Conservation (phyloP, 208 protist genomes). For the Trypanosoma theileri region DNA sequence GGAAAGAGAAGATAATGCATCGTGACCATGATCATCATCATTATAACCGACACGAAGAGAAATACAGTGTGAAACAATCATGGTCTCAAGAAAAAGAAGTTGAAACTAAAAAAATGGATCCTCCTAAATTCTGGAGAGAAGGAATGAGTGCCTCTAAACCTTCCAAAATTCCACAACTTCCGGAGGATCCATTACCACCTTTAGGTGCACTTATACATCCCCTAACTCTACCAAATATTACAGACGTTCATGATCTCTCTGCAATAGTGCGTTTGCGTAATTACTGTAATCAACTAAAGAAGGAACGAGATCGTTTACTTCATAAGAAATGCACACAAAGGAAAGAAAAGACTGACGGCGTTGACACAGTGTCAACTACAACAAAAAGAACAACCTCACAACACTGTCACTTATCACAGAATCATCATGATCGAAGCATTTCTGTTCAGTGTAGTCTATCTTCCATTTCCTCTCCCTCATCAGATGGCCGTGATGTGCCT, state of each 20-base stretch:
- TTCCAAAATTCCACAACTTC: neutral
- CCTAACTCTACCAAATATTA: neutral
- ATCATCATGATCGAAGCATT: neutral
- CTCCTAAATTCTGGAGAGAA: too few species aligned
- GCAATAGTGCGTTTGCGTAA: slow-evolving; percentile 4
- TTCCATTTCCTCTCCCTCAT: neutral
- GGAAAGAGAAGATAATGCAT: neutral
- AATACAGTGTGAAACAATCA: neutral
- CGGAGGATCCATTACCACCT: neutral
- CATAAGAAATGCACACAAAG: neutral
- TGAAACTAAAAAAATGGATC: neutral
- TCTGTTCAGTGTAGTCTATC: neutral
- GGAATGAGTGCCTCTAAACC: too few species aligned
- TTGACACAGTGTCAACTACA: neutral
- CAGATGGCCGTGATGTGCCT: neutral
- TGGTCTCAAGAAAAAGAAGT: neutral
- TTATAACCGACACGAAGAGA: neutral
- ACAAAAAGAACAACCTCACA: too few species aligned
- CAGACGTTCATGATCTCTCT: slow-evolving; percentile 10
- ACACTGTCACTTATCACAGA: too few species aligned
- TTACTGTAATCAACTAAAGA: slow-evolving; percentile 9
- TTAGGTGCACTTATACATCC: neutral
- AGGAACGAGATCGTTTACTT: neutral
- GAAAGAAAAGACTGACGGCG: neutral
- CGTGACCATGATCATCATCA: neutral